Evolutionary conservation across 441 rosid species (phyloP), one percentile per base, ranked within the genome.

Genomic region (Isatis lusitanica): DNA sequence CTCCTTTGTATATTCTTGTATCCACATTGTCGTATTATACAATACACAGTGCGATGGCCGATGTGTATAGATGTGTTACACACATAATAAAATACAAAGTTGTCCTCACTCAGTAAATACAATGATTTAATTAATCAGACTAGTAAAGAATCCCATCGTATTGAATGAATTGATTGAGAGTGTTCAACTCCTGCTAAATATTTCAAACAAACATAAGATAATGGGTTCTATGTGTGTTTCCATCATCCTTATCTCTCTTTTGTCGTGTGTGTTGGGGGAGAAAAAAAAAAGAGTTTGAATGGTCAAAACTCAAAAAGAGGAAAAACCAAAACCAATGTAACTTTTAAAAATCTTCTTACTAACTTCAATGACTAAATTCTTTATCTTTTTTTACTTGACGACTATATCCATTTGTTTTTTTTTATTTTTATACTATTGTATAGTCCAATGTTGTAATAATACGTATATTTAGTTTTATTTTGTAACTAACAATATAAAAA

Each of bases 301-400:
- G 74, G 79, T 75, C 79, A 75, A 75, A 55, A 52, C 65, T 4
- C 24, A 62, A 62, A 75, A 68, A 68, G 33, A 42, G 40, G 21
- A 51, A 66, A 67, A 43, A 2, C 55, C 15, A 33, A 60, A 75
- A 39, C 70, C 79, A 35, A 75, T 35, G 79, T 53, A 67, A 48
- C 30, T 58, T 30, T 35, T 15, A 6, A 3, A 12, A 44, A 9
- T 7, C 44, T 26, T 36, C 9, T 56, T 59, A 18, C 60, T 66
- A 58, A 66, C 73, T 66, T 66, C 56, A 66, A 66, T 50, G 11
- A 48, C 11, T 38, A 44, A 33, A 39, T 47, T 5, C 10, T 5
- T 35, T 63, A 43, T 3, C 5, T 40, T 9, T 71, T 35, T 31
- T 33, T 70, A 53, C 58, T 55, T 64, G 17, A 15, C 55, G 63